Percentiles rank a stretch among this genome's conserved stretches.
Conservation (phyloP, 2,329 filamentous ascomycete species). For the Aspergillus novoparasiticus region DNA sequence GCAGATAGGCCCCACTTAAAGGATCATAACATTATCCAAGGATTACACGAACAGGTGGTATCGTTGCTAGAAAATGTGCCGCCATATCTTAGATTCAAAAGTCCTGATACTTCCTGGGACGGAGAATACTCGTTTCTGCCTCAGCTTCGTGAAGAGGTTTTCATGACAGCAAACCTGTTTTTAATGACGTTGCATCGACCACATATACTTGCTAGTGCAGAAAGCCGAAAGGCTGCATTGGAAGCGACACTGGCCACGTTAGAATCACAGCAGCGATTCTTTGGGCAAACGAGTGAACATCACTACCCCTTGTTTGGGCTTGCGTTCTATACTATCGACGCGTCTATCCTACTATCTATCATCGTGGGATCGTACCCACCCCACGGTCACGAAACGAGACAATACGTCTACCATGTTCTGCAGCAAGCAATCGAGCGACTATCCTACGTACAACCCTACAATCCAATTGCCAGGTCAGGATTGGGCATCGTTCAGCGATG, state of each 20-base stretch:
- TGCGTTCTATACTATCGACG: not conserved
- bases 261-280: not conserved
- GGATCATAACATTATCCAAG: not conserved
- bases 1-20: not conserved
- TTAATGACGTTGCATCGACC: not conserved
- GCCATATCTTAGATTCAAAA: not conserved
- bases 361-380: not conserved
- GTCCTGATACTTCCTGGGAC: not conserved
- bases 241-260: not conserved
- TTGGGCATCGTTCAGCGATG: not conserved
- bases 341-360: not conserved
- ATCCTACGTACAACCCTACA: not conserved
- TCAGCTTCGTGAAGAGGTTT: not conserved
- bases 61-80: not conserved
- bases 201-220: not conserved
- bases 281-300: not conserved
- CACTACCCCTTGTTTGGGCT: not conserved
- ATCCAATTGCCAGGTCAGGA: not conserved
- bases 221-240: not conserved
- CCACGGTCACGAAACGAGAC: not conserved
- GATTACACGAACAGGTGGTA: not conserved
- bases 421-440: not conserved
- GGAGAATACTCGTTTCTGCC: not conserved
- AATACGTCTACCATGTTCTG: not conserved
- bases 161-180: not conserved